These are phyloP conservation scores for Coffea humblotiana DNA, from an alignment of 305 asterid species.

Conservation along the genomic window DNA sequence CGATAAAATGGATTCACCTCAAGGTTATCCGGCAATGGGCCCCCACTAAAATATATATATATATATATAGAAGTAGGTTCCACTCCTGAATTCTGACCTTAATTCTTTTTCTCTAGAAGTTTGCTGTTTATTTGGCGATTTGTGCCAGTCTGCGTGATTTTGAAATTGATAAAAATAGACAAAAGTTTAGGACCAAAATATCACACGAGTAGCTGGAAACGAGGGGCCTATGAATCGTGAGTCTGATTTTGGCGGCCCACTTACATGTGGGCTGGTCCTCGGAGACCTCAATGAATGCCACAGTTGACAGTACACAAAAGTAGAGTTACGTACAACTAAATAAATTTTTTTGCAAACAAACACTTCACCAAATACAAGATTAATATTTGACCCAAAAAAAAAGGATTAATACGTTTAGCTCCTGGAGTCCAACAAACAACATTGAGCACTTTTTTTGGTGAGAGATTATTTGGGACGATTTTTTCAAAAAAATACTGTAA, in stretches of 20 bases:
- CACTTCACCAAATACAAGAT: no score
- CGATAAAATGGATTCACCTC: no score
- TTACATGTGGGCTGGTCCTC: constrained; percentile 20
- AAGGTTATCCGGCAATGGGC: neutral
- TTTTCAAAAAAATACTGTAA: no score
- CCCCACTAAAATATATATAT: neutral
- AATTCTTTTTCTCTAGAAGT: neutral
- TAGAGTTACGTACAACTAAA: neutral
- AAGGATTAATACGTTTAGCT: neutral
- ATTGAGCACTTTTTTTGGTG: no score
- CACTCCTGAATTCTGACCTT: neutral
- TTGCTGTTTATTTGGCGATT: neutral
- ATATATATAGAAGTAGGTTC: neutral
- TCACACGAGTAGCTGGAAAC: neutral
- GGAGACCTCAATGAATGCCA: neutral
- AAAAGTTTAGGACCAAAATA: constrained; percentile 1
- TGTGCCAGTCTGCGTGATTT: neutral
- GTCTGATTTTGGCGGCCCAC: constrained; percentile 11
- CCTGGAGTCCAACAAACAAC: no score
- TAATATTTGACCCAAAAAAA: no score
- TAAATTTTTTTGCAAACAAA: neutral
- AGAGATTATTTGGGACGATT: no score
- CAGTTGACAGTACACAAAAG: neutral
- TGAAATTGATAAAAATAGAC: neutral
- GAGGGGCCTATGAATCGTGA: neutral